These are phyloP conservation scores for Stromatinia cepivora DNA, from an alignment of 2,329 filamentous ascomycete species.

Conservation along the genomic window DNA sequence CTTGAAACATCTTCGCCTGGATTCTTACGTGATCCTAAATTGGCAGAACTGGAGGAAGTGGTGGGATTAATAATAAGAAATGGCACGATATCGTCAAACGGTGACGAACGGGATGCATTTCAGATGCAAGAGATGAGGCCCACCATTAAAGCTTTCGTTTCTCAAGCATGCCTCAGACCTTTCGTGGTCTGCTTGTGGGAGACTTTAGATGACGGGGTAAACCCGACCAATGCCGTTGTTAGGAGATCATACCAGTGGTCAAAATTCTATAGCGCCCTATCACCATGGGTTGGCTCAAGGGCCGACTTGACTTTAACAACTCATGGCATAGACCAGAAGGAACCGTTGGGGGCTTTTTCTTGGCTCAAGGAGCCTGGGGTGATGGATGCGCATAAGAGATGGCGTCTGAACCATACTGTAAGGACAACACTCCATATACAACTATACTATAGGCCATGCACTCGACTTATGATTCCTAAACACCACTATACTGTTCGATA, in stretches of 20 bases:
- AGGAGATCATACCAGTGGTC: slow-evolving; percentile 34
- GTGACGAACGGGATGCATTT: slow-evolving; percentile 47
- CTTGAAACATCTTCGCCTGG: slow-evolving; percentile 32
- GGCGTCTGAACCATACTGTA: slow-evolving; percentile 33
- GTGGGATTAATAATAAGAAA: slow-evolving; percentile 47
- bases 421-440: background rate
- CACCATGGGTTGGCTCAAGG: slow-evolving; percentile 29
- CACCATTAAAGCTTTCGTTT: slow-evolving; percentile 31
- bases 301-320: slow-evolving; percentile 17
- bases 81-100: slow-evolving; percentile 45
- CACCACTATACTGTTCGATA: background rate
- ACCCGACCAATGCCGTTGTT: slow-evolving; percentile 35
- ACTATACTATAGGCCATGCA: too few species aligned
- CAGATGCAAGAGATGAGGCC: slow-evolving; percentile 39
- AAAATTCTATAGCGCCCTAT: slow-evolving; percentile 32
- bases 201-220: slow-evolving; percentile 38
- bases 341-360: slow-evolving; percentile 36
- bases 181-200: slow-evolving; percentile 37
- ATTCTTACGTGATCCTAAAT: slow-evolving; percentile 29
- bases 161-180: slow-evolving; percentile 34
- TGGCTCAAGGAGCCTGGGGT: slow-evolving; percentile 38
- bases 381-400: slow-evolving; percentile 36
- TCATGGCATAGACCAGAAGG: slow-evolving; percentile 10
- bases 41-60: slow-evolving; percentile 31
- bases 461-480: background rate